Evolutionary conservation across 257 asterid species (phyloP).

Genomic region (Solanum ossicruentum): DNA sequence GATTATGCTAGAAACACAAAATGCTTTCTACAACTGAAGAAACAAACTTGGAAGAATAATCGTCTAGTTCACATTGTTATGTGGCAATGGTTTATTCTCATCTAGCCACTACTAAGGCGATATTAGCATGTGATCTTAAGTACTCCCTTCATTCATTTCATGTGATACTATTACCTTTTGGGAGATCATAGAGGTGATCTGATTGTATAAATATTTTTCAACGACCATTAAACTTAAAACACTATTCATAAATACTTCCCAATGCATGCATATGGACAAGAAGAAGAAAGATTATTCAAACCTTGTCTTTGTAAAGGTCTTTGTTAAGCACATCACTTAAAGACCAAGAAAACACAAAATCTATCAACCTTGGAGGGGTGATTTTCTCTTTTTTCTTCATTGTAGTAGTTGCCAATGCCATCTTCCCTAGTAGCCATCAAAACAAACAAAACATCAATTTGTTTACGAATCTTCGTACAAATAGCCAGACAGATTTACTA

Average conservation of each 20-base stretch:
- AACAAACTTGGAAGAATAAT: too few species aligned
- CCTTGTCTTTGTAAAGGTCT: constrained; percentile 24
- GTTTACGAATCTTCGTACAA: neutral
- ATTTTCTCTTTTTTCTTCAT: neutral
- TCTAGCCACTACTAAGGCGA: too few species aligned
- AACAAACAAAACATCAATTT: neutral
- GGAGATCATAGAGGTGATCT: neutral
- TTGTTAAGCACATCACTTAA: constrained; percentile 21
- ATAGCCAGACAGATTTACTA: neutral
- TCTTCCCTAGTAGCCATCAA: constrained; percentile 8
- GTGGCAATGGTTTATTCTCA: too few species aligned
- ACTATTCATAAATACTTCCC: neutral
- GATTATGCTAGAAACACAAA: too few species aligned
- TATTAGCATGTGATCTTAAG: too few species aligned
- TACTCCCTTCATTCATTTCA: too few species aligned
- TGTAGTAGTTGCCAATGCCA: neutral
- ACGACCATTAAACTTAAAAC: neutral
- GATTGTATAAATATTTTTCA: neutral
- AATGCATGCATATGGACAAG: neutral
- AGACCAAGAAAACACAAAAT: constrained; percentile 35
- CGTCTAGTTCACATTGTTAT: too few species aligned
- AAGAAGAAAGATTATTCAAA: neutral
- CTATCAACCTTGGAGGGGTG: neutral
- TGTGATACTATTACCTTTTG: neutral
- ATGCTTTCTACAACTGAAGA: too few species aligned